Conservation (phyloP, 495 filamentous ascomycete species). For the Penicillium soppii region DNA sequence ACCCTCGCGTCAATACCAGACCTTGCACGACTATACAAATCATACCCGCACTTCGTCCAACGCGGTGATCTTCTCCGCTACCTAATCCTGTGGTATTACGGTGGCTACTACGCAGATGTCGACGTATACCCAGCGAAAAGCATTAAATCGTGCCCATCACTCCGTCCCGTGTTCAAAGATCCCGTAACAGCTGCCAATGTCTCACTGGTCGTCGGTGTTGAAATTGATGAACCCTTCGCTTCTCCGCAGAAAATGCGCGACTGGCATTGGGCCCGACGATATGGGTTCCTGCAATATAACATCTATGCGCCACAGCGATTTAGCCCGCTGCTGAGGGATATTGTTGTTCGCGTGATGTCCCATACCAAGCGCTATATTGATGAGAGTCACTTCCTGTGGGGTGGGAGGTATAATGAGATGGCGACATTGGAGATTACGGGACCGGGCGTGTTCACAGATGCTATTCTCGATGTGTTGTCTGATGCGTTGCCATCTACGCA, state of each 20-base stretch:
- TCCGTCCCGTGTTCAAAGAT: constrained; percentile 22
- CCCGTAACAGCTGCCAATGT: constrained; percentile 18
- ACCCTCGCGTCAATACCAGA: constrained; percentile 31
- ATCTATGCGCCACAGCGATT: constrained; percentile 42
- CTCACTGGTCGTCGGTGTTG: constrained; percentile 39
- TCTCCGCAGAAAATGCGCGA: constrained; percentile 32
- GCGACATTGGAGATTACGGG: constrained; percentile 39
- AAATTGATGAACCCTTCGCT: constrained; percentile 43
- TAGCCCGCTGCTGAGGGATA: constrained; percentile 36
- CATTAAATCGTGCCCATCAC: constrained; percentile 32
- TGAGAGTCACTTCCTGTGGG: constrained; percentile 12
- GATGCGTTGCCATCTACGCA: constrained; percentile 31
- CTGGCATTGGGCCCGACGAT: constrained; percentile 44
- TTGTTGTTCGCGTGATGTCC: constrained; percentile 37
- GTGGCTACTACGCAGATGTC: constrained; percentile 53
- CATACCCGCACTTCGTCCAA: constrained; percentile 38
- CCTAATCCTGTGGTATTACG: constrained; percentile 45
- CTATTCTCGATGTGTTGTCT: constrained; percentile 38
- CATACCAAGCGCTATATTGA: constrained; percentile 33
- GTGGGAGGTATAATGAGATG: constrained; percentile 25
- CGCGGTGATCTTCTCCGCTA: constrained; percentile 52
- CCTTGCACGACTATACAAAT: constrained; percentile 26
- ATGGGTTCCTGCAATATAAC: constrained; percentile 41
- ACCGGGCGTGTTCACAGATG: constrained; percentile 42
- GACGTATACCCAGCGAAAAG: constrained; percentile 36